Base-by-base conservation (phyloP, 352 stramenopile species). In the Achlya hypogyna region DNA sequence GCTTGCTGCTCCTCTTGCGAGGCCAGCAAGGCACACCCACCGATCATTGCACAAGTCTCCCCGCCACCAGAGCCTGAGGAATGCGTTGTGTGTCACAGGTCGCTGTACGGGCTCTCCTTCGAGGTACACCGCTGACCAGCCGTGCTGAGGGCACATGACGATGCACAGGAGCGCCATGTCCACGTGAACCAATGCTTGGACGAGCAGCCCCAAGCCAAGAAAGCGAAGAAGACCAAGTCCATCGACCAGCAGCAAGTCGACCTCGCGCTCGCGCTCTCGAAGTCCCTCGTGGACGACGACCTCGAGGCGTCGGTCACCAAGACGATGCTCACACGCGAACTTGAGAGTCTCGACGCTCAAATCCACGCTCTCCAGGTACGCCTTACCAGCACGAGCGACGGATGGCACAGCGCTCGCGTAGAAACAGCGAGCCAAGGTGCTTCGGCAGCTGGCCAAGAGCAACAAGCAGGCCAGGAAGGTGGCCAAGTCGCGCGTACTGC, bases 161-260 rank as follows among this genome's bases (percentile, higher is more conserved):
- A 20, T 23, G 35, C 5, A 0, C 59, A 67, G 60, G 60, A 54
- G 12, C 42, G 60, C 20, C 60, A 67, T 28, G 31, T 29, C n/a
- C 60, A 67, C 23, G 60, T 67, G 16, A 67, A 67, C 23, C 16
- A 29, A n/a, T 67, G 60, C 34, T 58, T 67, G 42, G 60, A 67
- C 34, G 31, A 5, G 34, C 25, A 64, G 18, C 29, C 29, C 4
- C 18, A 43, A 5, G 12, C 32, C 22, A 34, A 25, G 6, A 66
- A 66, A 27, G 23, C 28, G 5, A 63, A 66, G 38, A 66, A 66
- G 56, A 9, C 5, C 5, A 56, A 56, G 8, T 67, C 60, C 6
- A 38, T 53, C 5, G 42, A 58, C 18, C 20, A 67, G 22, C 10
- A 67, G 18, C 60, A 67, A 31, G n/a, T 67, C 20, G 42, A 67